Conservation (phyloP, 1,284 basidiomycete species). For the Tausonia pullulans region DNA sequence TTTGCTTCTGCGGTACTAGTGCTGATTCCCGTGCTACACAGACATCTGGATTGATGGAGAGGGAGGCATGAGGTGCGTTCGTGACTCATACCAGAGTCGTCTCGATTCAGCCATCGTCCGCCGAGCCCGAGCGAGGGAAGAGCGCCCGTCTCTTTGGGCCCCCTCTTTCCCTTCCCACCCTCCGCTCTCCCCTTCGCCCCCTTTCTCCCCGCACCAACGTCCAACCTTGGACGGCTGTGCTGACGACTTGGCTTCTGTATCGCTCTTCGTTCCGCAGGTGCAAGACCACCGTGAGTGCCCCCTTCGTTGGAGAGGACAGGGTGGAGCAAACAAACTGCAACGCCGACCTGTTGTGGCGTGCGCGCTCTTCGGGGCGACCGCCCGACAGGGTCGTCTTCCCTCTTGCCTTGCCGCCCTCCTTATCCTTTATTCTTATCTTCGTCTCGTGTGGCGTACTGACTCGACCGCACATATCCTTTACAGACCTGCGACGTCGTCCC, state of each 20-base stretch:
- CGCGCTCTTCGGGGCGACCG: neutral
- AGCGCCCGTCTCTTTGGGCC: too few relatives aligned
- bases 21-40: neutral
- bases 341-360: neutral
- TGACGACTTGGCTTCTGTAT: neutral
- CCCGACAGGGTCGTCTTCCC: neutral
- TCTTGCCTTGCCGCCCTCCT: neutral
- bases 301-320: neutral
- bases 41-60: slow-evolving; percentile 15
- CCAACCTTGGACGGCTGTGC: neutral
- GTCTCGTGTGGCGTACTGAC: neutral
- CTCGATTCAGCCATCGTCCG: neutral
- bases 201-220: neutral
- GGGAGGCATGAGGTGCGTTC: slow-evolving; percentile 6
- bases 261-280: neutral
- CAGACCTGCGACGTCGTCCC: slow-evolving; percentile 9
- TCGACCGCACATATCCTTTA: neutral
- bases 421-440: neutral
- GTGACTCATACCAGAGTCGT: neutral
- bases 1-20: neutral
- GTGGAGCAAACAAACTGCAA: neutral
- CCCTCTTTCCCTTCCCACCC: too few relatives aligned
- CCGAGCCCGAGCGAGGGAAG: neutral
- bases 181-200: neutral
- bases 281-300: slow-evolving; percentile 12